Conservation (phyloP, 2,329 filamentous ascomycete genomes). For the Ramularia endophylla region DNA sequence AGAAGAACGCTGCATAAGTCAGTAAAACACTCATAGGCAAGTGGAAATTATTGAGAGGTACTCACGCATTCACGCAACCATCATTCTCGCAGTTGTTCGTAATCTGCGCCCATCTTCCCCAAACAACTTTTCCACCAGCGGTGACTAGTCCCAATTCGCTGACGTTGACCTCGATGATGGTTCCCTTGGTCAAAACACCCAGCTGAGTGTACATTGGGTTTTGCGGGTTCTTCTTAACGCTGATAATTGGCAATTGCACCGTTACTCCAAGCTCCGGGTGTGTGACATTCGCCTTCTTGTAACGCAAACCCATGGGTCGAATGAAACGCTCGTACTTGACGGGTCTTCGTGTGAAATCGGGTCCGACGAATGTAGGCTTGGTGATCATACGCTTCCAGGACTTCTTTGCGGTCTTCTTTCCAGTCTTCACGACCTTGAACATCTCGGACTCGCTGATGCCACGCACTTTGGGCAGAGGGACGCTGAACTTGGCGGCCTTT, state of each 20-base stretch:
- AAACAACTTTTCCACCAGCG: slow-evolving; percentile 85
- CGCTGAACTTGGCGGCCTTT: slow-evolving; percentile 88
- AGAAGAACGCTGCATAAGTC: slow-evolving; percentile 9
- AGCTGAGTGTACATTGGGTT: slow-evolving; percentile 89
- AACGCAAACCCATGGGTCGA: slow-evolving; percentile 64
- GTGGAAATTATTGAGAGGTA: not conserved
- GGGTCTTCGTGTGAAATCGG: slow-evolving; percentile 81
- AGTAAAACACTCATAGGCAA: not conserved
- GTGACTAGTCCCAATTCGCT: slow-evolving; percentile 87
- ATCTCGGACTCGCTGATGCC: slow-evolving; percentile 95
- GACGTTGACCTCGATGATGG: slow-evolving; percentile 86
- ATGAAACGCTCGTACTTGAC: slow-evolving; percentile 58
- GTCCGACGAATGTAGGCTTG: slow-evolving; percentile 81
- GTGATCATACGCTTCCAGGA: slow-evolving; percentile 65
- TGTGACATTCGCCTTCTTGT: slow-evolving; percentile 66
- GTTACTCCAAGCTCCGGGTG: slow-evolving; percentile 80
- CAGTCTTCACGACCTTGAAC: slow-evolving; percentile 95
- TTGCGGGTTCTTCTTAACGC: slow-evolving; percentile 78
- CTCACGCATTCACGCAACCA: slow-evolving; percentile 46
- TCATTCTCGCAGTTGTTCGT: slow-evolving; percentile 57
- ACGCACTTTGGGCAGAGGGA: slow-evolving; percentile 88
- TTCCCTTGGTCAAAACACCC: slow-evolving; percentile 82
- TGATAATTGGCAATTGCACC: slow-evolving; percentile 64
- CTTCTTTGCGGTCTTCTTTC: slow-evolving; percentile 90
- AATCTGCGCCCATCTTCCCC: slow-evolving; percentile 78